phyloP scores from a whole-genome alignment of 176 grass and related monocot species.

The Triticum turgidum region DNA sequence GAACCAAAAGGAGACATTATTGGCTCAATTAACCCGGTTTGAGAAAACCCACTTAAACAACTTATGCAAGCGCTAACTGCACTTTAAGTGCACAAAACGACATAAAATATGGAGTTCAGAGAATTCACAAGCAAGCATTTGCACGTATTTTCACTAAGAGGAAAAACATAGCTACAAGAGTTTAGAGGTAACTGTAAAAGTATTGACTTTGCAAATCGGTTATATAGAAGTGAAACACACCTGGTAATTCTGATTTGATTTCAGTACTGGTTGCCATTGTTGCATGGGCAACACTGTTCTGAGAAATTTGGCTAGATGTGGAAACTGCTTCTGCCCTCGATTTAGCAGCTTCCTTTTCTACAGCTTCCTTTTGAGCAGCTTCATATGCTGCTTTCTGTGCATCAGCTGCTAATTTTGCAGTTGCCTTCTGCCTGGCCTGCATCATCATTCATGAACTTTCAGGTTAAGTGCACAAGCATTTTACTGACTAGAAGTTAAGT shows the following conservation, averaged over 20 bases:
- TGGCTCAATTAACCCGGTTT: background rate
- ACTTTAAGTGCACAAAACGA: constrained; percentile 1
- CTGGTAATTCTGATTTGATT: constrained; percentile 19
- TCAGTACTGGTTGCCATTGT: background rate
- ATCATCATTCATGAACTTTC: constrained; percentile 22
- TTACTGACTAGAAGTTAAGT: constrained; percentile 7
- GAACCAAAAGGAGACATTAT: background rate
- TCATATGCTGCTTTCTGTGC: constrained; percentile 56
- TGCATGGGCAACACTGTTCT: constrained; percentile 6
- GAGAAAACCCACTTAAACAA: background rate
- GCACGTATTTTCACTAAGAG: background rate
- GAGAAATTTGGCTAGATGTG: constrained; percentile 33
- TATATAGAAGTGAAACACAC: constrained; percentile 20
- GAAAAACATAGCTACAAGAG: background rate
- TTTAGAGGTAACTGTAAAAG: background rate
- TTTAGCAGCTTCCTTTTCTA: constrained; percentile 68
- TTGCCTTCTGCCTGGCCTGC: constrained; percentile 68
- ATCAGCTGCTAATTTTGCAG: constrained; percentile 77
- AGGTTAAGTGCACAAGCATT: constrained; percentile 11
- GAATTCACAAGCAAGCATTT: background rate
- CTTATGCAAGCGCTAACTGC: background rate
- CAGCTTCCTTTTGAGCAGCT: constrained; percentile 68
- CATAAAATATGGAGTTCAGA: background rate
- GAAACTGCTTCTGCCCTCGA: constrained; percentile 39
- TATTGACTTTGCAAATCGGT: background rate